A percentile compares a stretch with the other conserved stretches of the same genome.
These are phyloP conservation scores for Rugonectria rugulosa DNA, from an alignment of 2,329 filamentous ascomycete species.

Conservation along the genomic window DNA sequence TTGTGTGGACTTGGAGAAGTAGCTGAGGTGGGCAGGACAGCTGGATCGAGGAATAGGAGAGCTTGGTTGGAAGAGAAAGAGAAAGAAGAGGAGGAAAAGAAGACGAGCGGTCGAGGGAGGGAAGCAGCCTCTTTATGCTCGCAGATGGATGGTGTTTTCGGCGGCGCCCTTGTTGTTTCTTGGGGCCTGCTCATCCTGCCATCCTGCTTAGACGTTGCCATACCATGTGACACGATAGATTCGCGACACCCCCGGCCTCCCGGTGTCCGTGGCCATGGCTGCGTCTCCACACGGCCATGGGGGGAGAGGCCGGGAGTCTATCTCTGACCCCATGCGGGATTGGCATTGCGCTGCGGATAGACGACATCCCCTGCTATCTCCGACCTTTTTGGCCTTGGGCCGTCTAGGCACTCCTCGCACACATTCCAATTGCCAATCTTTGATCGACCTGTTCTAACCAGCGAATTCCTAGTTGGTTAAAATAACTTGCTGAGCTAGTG, in stretches of 20 bases:
- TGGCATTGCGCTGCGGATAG: constrained; percentile 25
- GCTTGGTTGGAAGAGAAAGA: constrained; percentile 28
- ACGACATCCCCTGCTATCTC: constrained; percentile 16
- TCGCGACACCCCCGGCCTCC: constrained; percentile 25
- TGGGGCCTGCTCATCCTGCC: constrained; percentile 14
- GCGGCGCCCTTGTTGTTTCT: constrained; percentile 18
- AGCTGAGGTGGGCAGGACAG: constrained; percentile 37
- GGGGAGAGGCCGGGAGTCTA: constrained; percentile 22
- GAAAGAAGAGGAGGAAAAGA: constrained; percentile 12
- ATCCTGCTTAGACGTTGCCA: constrained; percentile 15
- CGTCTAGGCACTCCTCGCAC: neutral
- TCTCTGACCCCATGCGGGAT: constrained; percentile 32
- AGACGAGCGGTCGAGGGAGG: constrained; percentile 30
- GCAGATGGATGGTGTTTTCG: constrained; percentile 14
- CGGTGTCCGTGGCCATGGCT: constrained; percentile 9
- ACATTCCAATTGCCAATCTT: neutral
- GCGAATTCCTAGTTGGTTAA: no score
- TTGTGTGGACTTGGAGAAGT: constrained; percentile 18
- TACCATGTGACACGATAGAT: constrained; percentile 29
- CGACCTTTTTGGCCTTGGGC: neutral
- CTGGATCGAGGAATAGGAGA: constrained; percentile 29
- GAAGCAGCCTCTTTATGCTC: constrained; percentile 40
- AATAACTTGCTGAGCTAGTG: no score
- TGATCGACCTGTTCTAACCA: no score
- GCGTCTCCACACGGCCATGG: constrained; percentile 13